Base-by-base conservation (phyloP, 73 alveolate species). In the Durusdinium trenchii region DNA sequence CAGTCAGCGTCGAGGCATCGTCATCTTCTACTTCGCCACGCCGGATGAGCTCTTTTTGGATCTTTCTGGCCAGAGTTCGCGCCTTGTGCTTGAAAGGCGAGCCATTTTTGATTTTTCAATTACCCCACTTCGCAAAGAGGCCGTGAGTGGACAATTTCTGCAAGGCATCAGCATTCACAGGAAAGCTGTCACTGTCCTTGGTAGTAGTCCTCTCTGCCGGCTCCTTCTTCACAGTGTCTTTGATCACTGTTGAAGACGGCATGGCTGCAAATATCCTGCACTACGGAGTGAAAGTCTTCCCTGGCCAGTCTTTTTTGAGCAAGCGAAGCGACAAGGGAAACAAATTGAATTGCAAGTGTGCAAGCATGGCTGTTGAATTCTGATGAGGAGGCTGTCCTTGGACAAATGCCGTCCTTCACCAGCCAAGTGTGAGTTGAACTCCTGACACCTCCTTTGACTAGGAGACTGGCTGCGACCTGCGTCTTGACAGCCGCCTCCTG, bases 401-500 rank as follows among this genome's bases (percentile, higher is more conserved):
- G 20, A 54, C 67, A 54, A 54, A 54, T 20, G 20, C 67, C 67
- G 20, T 54, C 67, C 67, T 54, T 54, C 30, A 54, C 67, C 67
- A 54, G 67, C 67, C 30, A 54, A 54, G 67, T 54, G 30, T 54
- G 67, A 54, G 67, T 54, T 54, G 67, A 54, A 54, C 67, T 54
- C 67, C 67, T 20, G 67, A 54, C 20, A 54, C 20, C 67, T 54
- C 67, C 67, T 54, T 54, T 54, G 67, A 54, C 67, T 54, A 54
- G 67, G 67, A 54, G 67, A 54, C 67, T 54, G 67, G 67, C 67
- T 54, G 67, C 67, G 67, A 54, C 67, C 67, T 54, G 67, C 67
- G 67, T 54, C 67, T 54, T 54, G 67, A 54, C 67, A 54, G 67
- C 67, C 67, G 67, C 67, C 67, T 54, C 67, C 67, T 54, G 10